Conservation (phyloP, 2,329 filamentous ascomycete genomes). For the Penicillium sp. region DNA sequence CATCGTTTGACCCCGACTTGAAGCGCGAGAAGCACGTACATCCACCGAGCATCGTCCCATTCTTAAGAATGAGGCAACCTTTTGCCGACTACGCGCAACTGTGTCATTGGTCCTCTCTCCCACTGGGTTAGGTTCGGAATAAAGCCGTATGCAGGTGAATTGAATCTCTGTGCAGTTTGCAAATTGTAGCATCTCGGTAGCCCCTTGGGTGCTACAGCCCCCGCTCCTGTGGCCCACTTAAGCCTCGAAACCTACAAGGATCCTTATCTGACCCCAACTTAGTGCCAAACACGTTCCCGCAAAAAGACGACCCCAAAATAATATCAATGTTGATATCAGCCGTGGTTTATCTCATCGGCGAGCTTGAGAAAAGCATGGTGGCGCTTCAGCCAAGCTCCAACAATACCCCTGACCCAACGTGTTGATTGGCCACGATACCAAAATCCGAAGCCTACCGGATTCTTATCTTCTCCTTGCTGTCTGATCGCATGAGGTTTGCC, state of each 20-base stretch:
- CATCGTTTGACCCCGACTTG: neutral
- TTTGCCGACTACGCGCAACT: neutral
- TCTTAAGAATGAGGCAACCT: neutral
- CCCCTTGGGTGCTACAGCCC: neutral
- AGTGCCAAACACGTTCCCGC: too few species aligned
- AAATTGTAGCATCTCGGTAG: too few species aligned
- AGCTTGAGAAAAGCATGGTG: neutral
- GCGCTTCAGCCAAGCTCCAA: constrained; percentile 2
- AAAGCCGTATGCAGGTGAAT: too few species aligned
- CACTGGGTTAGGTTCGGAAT: too few species aligned
- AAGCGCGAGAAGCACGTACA: neutral
- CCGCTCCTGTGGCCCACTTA: neutral
- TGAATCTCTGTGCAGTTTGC: neutral
- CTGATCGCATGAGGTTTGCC: neutral
- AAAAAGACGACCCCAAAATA: too few species aligned
- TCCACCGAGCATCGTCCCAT: neutral
- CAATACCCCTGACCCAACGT: neutral
- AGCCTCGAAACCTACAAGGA: neutral
- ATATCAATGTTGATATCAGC: too few species aligned
- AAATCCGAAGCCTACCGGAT: neutral
- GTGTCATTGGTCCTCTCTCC: too few species aligned
- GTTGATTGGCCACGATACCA: constrained; percentile 1
- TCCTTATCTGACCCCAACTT: neutral
- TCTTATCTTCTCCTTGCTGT: constrained; percentile 5
- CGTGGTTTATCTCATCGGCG: neutral